These are phyloP conservation scores for Alternaria brassicae DNA, from an alignment of 2,329 filamentous ascomycete species.

Conservation along the genomic window DNA sequence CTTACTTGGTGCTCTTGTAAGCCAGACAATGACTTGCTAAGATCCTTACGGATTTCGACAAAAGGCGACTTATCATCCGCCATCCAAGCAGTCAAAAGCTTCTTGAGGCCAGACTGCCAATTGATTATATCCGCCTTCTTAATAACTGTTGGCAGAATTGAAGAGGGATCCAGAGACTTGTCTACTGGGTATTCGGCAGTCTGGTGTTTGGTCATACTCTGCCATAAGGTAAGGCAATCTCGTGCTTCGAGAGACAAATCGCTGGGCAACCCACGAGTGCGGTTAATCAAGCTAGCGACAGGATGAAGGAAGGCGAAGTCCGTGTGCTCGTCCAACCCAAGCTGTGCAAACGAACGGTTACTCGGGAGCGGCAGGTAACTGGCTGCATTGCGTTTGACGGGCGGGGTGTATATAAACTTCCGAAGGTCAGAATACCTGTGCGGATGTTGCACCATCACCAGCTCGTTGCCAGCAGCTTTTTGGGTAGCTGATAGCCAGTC, in stretches of 20 bases:
- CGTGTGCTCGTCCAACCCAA: constrained; percentile 58
- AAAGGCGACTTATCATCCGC: constrained; percentile 61
- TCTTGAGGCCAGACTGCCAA: constrained; percentile 71
- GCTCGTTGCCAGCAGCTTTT: constrained; percentile 65
- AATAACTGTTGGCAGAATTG: constrained; percentile 61
- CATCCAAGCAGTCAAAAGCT: constrained; percentile 67
- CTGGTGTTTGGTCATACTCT: constrained; percentile 66
- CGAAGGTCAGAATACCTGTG: constrained; percentile 78
- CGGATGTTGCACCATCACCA: constrained; percentile 72
- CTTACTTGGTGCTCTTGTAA: constrained; percentile 11
- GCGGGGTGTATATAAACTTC: constrained; percentile 72
- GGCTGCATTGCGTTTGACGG: constrained; percentile 41
- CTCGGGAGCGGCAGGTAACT: constrained; percentile 61
- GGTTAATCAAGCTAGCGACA: constrained; percentile 67
- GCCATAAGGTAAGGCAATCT: constrained; percentile 73
- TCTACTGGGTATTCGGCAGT: constrained; percentile 60
- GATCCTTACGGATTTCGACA: constrained; percentile 58
- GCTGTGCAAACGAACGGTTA: constrained; percentile 44
- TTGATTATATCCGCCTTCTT: constrained; percentile 70
- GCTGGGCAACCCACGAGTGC: constrained; percentile 67
- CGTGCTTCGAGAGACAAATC: constrained; percentile 74
- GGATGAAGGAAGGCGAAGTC: constrained; percentile 71
- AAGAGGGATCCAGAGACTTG: constrained; percentile 58
- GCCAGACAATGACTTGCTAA: constrained; percentile 28
- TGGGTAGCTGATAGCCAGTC: constrained; percentile 73